Base-by-base conservation (phyloP, 331 rosid genomes). In the Phaseolus coccineus region DNA sequence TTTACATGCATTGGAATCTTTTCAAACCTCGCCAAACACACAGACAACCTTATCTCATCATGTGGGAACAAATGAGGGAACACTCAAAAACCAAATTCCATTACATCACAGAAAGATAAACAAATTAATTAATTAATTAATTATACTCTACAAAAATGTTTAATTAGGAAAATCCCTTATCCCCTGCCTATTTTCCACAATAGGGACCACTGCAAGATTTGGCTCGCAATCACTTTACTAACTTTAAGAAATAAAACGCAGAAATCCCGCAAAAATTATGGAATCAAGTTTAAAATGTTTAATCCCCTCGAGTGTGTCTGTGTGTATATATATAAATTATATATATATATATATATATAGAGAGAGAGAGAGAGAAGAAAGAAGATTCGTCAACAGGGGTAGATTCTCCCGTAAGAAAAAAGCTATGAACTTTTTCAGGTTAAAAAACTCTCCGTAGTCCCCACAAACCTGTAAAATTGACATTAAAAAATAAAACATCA, bases 381-480 rank as follows among this genome's bases (percentile, higher is more conserved):
- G 69, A 63, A 33, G 12, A 63, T 63, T 63, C 25, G 2, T 63
- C 25, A 35, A 33, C 47, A 33, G 24, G 44, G 46, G 13, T 33
- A 62, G 69, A 33, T 62, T 62, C 46, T 13, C 25, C 24, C 22
- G 4, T 30, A 59, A 59, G 69, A 62, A 62, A 62, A 62, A 42
- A 42, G 69, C 6, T 63, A 35, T 33, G 8, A 28, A 63, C 25
- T 31, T 63, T 63, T 16, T 12, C 47, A 63, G 47, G 69, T 35
- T 31, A 2, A 63, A 35, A 63, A 63, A 33, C 69, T 16, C 4
- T 30, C 1, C 5, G 11, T 14, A 15, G 40, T 61, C 67, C 67
- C 42, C 39, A 61, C 22, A 61, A 61, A 63, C 13, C 47, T 33
- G 14, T 15, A 33, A 63, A 35, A 2, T 1, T 33, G 8, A 8